Conservation (phyloP, 768 basidiomycete genomes). For the Termitomyces sp. region DNA sequence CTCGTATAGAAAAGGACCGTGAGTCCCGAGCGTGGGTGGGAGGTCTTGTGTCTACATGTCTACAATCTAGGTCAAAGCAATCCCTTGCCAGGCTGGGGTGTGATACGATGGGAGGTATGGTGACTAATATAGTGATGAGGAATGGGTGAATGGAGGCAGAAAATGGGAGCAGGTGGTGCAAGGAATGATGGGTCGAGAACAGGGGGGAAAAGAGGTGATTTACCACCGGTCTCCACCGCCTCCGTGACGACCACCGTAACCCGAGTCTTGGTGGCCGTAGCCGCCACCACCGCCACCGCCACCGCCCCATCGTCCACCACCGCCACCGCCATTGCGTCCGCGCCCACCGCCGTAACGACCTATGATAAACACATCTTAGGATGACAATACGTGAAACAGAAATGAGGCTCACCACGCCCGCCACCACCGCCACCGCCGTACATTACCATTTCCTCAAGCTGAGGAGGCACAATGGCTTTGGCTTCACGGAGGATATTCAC, state of each 20-base stretch:
- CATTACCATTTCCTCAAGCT: conserved; percentile 90
- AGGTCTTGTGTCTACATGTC: conserved; percentile 16
- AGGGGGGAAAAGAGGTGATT: not conserved
- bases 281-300: conserved; percentile 34
- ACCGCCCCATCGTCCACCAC: conserved; percentile 36
- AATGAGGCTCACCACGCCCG: conserved; percentile 49
- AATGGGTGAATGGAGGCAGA: not conserved
- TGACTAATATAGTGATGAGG: not conserved
- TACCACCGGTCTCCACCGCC: conserved; percentile 28
- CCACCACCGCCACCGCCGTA: conserved; percentile 65
- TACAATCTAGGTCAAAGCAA: conserved; percentile 16
- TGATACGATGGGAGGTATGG: conserved; percentile 1
- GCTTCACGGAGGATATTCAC: conserved; percentile 82
- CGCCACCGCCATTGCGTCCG: conserved; percentile 35
- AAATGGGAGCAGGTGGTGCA: not conserved
- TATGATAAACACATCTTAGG: conserved; percentile 19
- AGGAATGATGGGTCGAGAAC: not conserved
- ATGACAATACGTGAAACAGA: conserved; percentile 1
- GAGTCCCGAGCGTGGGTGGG: conserved; percentile 5
- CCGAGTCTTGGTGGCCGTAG: conserved; percentile 37
- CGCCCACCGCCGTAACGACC: conserved; percentile 57
- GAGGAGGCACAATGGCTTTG: conserved; percentile 79
- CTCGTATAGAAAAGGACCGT: not conserved
- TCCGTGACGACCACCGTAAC: conserved; percentile 35
- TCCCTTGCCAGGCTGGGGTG: conserved; percentile 8